Conservation (phyloP, 2,329 filamentous ascomycete species). For the Monilinia fructicola region DNA sequence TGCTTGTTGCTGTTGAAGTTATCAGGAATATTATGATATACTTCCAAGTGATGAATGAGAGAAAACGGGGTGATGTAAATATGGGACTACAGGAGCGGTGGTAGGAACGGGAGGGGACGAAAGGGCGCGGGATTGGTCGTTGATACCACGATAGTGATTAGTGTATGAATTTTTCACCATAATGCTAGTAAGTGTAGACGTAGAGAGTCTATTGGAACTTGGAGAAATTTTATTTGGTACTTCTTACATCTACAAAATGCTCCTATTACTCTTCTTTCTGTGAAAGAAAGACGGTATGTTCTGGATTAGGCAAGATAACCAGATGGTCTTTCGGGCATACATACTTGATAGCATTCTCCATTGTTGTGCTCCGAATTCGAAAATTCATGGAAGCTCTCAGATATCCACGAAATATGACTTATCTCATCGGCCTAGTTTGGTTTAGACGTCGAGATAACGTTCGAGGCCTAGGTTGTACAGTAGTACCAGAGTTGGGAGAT, state of each 20-base stretch:
- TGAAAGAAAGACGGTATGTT: too few species aligned
- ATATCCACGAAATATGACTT: not conserved
- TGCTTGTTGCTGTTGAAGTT: not conserved
- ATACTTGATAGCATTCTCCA: not conserved
- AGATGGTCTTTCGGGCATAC: too few species aligned
- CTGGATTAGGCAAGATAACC: too few species aligned
- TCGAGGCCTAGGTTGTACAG: not conserved
- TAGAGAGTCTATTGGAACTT: not conserved
- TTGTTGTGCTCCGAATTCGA: not conserved
- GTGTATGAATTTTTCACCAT: not conserved
- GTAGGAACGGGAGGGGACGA: too few species aligned
- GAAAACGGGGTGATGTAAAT: not conserved
- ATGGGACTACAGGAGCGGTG: not conserved
- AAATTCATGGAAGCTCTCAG: too few species aligned
- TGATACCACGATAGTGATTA: not conserved
- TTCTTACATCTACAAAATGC: not conserved
- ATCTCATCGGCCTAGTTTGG: not conserved
- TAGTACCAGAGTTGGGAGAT: too few species aligned
- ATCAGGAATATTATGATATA: not conserved
- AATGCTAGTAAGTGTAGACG: not conserved
- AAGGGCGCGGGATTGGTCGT: too few species aligned
- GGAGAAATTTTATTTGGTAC: not conserved
- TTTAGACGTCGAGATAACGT: not conserved
- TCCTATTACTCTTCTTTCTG: too few species aligned
- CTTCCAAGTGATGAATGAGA: not conserved